phyloP scores from a whole-genome alignment of 2,329 filamentous ascomycete genomes.

The Diaporthe longicolla region DNA sequence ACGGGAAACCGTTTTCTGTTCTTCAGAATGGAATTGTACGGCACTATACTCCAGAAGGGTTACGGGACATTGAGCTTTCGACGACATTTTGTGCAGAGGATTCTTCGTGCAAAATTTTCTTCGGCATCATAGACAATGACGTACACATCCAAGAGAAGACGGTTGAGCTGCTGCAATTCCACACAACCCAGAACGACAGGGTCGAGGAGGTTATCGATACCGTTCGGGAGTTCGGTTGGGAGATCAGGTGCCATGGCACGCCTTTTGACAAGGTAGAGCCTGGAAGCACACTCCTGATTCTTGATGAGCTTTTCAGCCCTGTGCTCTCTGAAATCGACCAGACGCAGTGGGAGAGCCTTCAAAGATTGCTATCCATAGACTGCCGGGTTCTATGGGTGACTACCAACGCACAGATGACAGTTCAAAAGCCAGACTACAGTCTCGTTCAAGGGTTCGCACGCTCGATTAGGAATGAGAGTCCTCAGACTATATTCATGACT shows the following conservation, averaged over 20 bases:
- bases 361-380: slow-evolving; percentile 20
- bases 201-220: slow-evolving; percentile 9
- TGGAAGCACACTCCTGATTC: slow-evolving; percentile 22
- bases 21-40: slow-evolving; percentile 1
- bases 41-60: slow-evolving; percentile 10
- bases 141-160: slow-evolving; percentile 9
- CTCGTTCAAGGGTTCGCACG: slow-evolving; percentile 21
- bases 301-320: slow-evolving; percentile 17
- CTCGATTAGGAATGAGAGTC: slow-evolving; percentile 18
- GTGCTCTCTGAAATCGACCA: slow-evolving; percentile 17
- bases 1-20: background rate
- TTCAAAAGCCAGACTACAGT: slow-evolving; percentile 13
- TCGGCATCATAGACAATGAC: slow-evolving; percentile 20
- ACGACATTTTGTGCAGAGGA: slow-evolving; percentile 13
- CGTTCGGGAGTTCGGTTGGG: slow-evolving; percentile 9
- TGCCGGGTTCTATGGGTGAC: slow-evolving; percentile 16
- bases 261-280: slow-evolving; percentile 17
- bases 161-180: slow-evolving; percentile 13
- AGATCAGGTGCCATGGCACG: slow-evolving; percentile 12
- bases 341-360: slow-evolving; percentile 17
- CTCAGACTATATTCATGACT: slow-evolving; percentile 21
- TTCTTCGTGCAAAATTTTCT: slow-evolving; percentile 13
- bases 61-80: slow-evolving; percentile 9
- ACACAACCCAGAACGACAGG: slow-evolving; percentile 12
- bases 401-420: slow-evolving; percentile 19